phyloP scores from a whole-genome alignment of 371 early-diverging fungal species.

The Lichtheimia corymbifera region DNA sequence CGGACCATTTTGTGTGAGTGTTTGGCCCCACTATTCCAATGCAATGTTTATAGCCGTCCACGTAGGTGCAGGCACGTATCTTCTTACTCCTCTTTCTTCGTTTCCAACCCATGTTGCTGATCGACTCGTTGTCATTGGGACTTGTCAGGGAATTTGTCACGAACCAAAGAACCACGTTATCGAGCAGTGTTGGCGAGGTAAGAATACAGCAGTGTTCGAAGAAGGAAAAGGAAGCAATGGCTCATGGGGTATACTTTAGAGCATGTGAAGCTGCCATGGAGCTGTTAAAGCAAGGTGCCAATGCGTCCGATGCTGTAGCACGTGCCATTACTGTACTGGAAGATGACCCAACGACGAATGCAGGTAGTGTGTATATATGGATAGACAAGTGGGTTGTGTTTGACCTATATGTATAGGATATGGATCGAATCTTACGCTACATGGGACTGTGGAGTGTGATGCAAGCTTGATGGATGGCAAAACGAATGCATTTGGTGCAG shows the following conservation, averaged over 20 bases:
- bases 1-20: too few relatives aligned
- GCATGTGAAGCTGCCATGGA: slow-evolving; percentile 36
- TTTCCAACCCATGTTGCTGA: too few relatives aligned
- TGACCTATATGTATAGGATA: slow-evolving; percentile 17
- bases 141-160: slow-evolving; percentile 34
- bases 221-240: not conserved
- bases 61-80: slow-evolving; percentile 54
- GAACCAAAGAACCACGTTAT: slow-evolving; percentile 43
- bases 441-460: slow-evolving; percentile 84
- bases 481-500: slow-evolving; percentile 72
- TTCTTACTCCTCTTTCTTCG: too few relatives aligned
- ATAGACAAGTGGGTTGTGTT: too few relatives aligned
- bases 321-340: slow-evolving; percentile 46
- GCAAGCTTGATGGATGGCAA: slow-evolving; percentile 80
- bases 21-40: too few relatives aligned
- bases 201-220: not conserved
- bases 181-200: slow-evolving; percentile 51
- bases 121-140: not conserved
- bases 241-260: slow-evolving; percentile 13
- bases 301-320: slow-evolving; percentile 30
- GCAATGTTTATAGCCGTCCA: slow-evolving; percentile 57
- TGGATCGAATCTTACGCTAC: slow-evolving; percentile 82
- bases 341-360: slow-evolving; percentile 56
- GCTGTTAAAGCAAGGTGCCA: slow-evolving; percentile 18
- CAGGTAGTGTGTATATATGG: slow-evolving; percentile 20